These are phyloP conservation scores for Akanthomyces lecanii DNA, from an alignment of 2,329 filamentous ascomycete species.

Conservation along the genomic window DNA sequence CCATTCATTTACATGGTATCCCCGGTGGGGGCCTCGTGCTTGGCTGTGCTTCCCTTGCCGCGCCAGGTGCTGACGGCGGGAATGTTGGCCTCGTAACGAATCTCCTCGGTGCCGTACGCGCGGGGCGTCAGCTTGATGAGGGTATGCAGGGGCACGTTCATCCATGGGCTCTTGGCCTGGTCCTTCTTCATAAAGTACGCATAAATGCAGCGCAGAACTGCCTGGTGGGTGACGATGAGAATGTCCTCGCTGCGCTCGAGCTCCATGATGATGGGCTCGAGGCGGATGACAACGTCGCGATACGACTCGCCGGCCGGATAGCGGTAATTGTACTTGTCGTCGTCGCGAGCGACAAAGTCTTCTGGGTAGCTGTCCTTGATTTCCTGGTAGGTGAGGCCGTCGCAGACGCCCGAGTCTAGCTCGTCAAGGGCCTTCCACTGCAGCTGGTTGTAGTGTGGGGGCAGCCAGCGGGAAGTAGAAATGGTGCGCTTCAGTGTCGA, in stretches of 20 bases:
- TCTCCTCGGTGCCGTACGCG: conserved; percentile 89
- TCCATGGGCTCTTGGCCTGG: conserved; percentile 91
- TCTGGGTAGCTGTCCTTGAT: conserved; percentile 89
- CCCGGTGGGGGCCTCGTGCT: conserved; percentile 65
- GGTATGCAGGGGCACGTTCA: conserved; percentile 95
- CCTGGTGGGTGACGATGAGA: conserved; percentile 96
- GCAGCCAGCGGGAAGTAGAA: conserved; percentile 80
- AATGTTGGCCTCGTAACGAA: conserved; percentile 84
- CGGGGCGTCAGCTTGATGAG: conserved; percentile 94
- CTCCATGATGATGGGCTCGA: conserved; percentile 99
- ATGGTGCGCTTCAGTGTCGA: conserved; percentile 75
- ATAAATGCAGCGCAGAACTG: conserved; percentile 94
- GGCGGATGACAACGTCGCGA: conserved; percentile 92
- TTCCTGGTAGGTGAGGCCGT: conserved; percentile 92
- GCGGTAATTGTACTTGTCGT: conserved; percentile 99
- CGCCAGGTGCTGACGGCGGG: conserved; percentile 95
- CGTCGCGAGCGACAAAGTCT: conserved; percentile 91
- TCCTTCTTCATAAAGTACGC: conserved; percentile 98
- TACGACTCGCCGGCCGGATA: conserved; percentile 95
- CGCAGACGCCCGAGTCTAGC: conserved; percentile 92
- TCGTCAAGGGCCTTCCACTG: conserved; percentile 99
- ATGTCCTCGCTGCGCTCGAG: conserved; percentile 94
- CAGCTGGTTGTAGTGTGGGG: conserved; percentile 80
- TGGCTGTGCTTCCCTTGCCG: conserved; percentile 86
- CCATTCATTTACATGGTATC: conserved; percentile 29